Evolutionary conservation across 2,329 filamentous ascomycete genomes (phyloP).

Genomic region (Aureobasidium vineae): DNA sequence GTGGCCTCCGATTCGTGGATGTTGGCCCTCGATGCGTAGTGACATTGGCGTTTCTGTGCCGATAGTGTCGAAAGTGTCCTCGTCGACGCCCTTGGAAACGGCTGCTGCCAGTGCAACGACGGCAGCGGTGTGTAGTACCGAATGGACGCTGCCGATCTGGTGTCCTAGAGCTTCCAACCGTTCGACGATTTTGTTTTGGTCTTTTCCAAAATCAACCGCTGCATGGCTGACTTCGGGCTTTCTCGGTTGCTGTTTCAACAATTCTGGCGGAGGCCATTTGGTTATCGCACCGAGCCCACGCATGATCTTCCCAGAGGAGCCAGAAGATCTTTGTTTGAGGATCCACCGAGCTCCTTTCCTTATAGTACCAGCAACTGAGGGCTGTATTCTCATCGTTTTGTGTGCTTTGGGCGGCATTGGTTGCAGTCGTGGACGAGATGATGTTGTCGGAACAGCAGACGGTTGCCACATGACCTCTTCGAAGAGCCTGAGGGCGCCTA

Average conservation of each 20-base stretch:
- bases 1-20: neutral
- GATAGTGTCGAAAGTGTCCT: neutral
- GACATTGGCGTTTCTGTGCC: neutral
- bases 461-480: neutral
- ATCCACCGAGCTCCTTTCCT: neutral
- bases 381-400: neutral
- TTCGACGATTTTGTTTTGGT: neutral
- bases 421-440: neutral
- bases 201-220: neutral
- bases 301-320: neutral
- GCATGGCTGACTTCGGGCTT: neutral
- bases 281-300: neutral
- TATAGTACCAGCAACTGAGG: neutral
- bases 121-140: neutral
- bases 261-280: neutral
- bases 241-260: neutral
- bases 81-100: too few species aligned
- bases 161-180: neutral
- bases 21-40: neutral
- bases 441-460: neutral
- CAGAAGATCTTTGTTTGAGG: neutral
- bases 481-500: neutral
- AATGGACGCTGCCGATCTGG: neutral
- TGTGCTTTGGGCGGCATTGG: neutral
- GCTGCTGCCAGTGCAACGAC: neutral